Evolutionary conservation across 768 basidiomycete genomes (phyloP).

Genomic region (Coprinopsis cinerea): DNA sequence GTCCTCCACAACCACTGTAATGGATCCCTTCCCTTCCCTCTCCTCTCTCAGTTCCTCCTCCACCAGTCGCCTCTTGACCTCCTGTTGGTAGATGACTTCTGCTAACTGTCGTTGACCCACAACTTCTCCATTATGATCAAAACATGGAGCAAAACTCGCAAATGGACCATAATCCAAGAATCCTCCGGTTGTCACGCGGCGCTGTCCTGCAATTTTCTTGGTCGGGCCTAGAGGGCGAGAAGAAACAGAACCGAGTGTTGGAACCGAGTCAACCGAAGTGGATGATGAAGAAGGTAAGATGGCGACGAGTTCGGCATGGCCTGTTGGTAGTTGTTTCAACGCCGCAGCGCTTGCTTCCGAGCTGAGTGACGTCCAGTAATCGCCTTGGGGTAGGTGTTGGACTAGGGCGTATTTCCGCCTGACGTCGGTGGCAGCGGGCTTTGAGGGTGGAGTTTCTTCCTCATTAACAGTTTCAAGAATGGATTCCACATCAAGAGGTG

Average conservation of each 20-base stretch:
- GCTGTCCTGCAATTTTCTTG: conserved; percentile 40
- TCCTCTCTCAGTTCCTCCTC: conserved; percentile 21
- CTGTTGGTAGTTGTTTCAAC: conserved; percentile 50
- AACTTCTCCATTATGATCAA: conserved; percentile 72
- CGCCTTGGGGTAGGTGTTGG: conserved; percentile 70
- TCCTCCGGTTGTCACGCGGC: conserved; percentile 53
- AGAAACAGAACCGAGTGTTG: conserved; percentile 57
- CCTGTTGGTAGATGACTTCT: conserved; percentile 49
- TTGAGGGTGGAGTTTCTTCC: conserved; percentile 3
- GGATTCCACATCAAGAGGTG: conserved; percentile 41
- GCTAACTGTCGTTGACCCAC: conserved; percentile 58
- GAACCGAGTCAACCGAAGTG: conserved; percentile 25
- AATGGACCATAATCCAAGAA: conserved; percentile 79
- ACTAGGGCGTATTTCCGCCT: conserved; percentile 67
- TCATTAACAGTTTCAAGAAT: conserved; percentile 26
- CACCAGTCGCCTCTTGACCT: conserved; percentile 33
- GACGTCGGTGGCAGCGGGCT: conserved; percentile 23
- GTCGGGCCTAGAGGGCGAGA: conserved; percentile 31
- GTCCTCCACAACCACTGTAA: conserved; percentile 22
- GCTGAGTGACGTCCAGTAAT: conserved; percentile 74
- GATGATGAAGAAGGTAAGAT: conserved; percentile 57
- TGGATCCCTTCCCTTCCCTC: conserved; percentile 22
- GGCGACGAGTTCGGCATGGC: conserved; percentile 70
- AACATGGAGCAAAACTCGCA: conserved; percentile 72
- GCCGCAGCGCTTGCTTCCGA: conserved; percentile 32